These are phyloP conservation scores for Begonia loranthoides DNA, from an alignment of 306 rosid species.

Conservation along the genomic window DNA sequence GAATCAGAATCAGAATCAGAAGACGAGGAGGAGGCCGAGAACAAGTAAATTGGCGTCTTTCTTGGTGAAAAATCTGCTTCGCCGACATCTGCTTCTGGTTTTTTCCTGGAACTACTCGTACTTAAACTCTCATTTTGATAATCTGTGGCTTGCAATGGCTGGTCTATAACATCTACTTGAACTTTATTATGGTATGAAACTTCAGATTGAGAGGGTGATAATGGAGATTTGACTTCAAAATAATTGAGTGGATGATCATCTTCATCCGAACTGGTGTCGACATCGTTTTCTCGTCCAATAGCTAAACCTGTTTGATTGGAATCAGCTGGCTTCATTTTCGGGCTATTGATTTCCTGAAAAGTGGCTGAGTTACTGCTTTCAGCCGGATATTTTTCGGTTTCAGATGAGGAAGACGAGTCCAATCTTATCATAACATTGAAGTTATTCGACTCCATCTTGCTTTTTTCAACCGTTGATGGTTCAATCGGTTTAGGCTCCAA, in stretches of 20 bases:
- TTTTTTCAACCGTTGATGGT: too few relatives aligned
- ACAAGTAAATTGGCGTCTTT: too few relatives aligned
- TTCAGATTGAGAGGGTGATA: background rate
- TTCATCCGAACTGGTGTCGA: background rate
- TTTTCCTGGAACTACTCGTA: background rate
- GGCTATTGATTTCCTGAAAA: too few relatives aligned
- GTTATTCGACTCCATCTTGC: too few relatives aligned
- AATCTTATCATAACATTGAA: background rate
- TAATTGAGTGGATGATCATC: background rate
- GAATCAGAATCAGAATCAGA: slow-evolving; percentile 10
- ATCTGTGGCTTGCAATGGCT: background rate
- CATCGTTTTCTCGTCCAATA: background rate
- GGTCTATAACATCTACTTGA: background rate
- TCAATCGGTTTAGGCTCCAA: background rate
- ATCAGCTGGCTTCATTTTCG: too few relatives aligned
- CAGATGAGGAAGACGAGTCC: background rate
- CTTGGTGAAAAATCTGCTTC: background rate
- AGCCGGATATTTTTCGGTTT: too few relatives aligned
- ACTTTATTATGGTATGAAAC: background rate
- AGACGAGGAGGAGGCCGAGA: slow-evolving; percentile 3
- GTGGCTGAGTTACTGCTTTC: too few relatives aligned
- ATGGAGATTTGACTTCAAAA: background rate
- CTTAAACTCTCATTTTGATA: background rate
- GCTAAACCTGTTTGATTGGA: too few relatives aligned
- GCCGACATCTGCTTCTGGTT: background rate